phyloP scores from a whole-genome alignment of 2,329 filamentous ascomycete species.

The Fusarium globosum region DNA sequence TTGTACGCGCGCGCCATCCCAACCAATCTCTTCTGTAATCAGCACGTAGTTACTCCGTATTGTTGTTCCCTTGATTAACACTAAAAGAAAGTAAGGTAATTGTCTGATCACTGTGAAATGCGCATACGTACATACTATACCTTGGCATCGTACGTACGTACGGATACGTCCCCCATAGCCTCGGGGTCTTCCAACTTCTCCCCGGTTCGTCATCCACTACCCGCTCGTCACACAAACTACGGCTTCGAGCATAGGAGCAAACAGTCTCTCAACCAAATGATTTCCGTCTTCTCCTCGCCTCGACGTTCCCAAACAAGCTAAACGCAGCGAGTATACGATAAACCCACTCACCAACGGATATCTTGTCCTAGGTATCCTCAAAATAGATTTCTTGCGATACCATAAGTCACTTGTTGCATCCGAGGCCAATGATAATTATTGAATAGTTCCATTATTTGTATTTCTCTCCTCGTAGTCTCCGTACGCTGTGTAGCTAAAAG shows the following conservation, averaged over 20 bases:
- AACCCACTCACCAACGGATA: neutral
- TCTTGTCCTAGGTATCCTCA: neutral
- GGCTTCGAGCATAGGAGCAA: slow-evolving; percentile 31
- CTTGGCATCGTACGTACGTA: neutral
- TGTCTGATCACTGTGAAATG: neutral
- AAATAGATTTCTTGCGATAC: slow-evolving; percentile 18
- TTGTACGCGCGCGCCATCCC: slow-evolving; percentile 14
- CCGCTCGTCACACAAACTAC: slow-evolving; percentile 29
- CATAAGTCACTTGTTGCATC: neutral
- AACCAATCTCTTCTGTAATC: slow-evolving; percentile 6
- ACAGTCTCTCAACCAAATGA: slow-evolving; percentile 28
- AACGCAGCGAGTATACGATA: slow-evolving; percentile 19
- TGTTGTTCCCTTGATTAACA: neutral
- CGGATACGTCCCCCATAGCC: neutral
- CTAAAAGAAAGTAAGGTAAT: neutral
- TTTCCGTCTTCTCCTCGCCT: slow-evolving; percentile 21
- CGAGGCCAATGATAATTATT: neutral
- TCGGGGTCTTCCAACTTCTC: slow-evolving; percentile 11
- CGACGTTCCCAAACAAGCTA: slow-evolving; percentile 22
- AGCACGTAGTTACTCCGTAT: neutral
- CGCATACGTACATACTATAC: neutral
- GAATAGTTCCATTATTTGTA: slow-evolving; percentile 28
- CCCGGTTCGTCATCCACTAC: slow-evolving; percentile 15
- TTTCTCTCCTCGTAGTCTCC: slow-evolving; percentile 27
- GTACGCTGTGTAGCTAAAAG: slow-evolving; percentile 44